Percentiles rank a stretch among this genome's conserved stretches.
Evolutionary conservation across 108 stramenopile genomes (phyloP).

Genomic region (Cyclostephanos tholiformis): DNA sequence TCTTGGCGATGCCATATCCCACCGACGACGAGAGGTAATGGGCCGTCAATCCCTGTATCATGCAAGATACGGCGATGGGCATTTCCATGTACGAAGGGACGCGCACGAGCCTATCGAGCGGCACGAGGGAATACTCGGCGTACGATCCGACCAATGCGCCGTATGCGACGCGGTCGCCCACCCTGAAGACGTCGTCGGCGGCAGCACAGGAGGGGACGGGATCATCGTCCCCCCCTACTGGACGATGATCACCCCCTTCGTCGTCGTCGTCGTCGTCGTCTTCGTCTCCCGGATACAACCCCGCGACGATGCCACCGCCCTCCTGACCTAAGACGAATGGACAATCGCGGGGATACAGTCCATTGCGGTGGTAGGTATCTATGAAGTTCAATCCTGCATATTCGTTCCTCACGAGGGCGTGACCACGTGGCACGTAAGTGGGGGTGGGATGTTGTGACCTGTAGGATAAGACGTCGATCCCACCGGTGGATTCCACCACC

Average conservation of each 20-base stretch:
- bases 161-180: conserved; percentile 80
- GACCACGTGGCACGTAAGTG: conserved; percentile 34
- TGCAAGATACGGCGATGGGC: conserved; percentile 68
- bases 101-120: conserved; percentile 59
- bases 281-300: conserved; percentile 47
- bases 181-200: conserved; percentile 36
- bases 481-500: conserved; percentile 24
- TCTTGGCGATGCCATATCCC: conserved; percentile 67
- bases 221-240: not conserved
- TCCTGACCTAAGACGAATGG: conserved; percentile 85
- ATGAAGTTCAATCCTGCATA: conserved; percentile 88
- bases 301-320: conserved; percentile 76
- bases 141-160: conserved; percentile 64
- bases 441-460: conserved; percentile 59
- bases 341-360: conserved; percentile 71
- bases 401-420: conserved; percentile 74
- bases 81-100: conserved; percentile 60
- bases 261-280: conserved; percentile 44
- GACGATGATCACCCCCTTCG: too few relatives aligned
- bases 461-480: conserved; percentile 23
- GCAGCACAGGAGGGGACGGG: not conserved
- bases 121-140: conserved; percentile 77
- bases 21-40: conserved; percentile 78
- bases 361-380: conserved; percentile 81
- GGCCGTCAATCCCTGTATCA: conserved; percentile 85